Evolutionary conservation across 805 yeast genomes (phyloP).

Genomic region (Lipomyces lipofer): DNA sequence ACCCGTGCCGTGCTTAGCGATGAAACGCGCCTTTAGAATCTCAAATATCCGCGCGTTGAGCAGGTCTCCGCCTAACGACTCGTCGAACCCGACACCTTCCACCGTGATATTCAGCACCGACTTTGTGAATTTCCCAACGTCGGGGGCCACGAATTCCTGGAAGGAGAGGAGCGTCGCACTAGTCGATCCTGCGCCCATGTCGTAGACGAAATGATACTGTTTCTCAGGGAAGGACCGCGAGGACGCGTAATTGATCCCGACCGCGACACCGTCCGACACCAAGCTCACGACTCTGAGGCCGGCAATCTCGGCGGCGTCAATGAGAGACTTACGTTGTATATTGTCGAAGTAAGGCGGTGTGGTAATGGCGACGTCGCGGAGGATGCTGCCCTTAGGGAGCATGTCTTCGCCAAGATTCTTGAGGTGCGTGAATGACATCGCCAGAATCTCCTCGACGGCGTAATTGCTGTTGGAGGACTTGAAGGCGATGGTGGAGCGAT

Average conservation of each 20-base stretch:
- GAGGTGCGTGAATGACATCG: slow-evolving; percentile 75
- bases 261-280: slow-evolving; percentile 90
- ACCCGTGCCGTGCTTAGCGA: slow-evolving; percentile 46
- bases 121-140: slow-evolving; percentile 18
- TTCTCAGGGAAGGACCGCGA: slow-evolving; percentile 51
- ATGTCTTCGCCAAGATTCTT: slow-evolving; percentile 62
- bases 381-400: slow-evolving; percentile 56
- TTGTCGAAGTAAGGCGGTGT: slow-evolving; percentile 72
- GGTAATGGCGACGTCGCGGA: slow-evolving; percentile 70
- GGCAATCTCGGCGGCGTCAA: slow-evolving; percentile 71
- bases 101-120: slow-evolving; percentile 51
- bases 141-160: slow-evolving; percentile 45
- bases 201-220: slow-evolving; percentile 72
- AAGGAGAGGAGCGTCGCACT: slow-evolving; percentile 80
- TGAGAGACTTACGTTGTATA: slow-evolving; percentile 66
- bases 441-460: slow-evolving; percentile 75
- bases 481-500: slow-evolving; percentile 60
- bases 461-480: slow-evolving; percentile 50
- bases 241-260: slow-evolving; percentile 77
- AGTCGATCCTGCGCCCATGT: slow-evolving; percentile 91
- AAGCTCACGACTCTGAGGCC: slow-evolving; percentile 64
- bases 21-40: slow-evolving; percentile 60
- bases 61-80: slow-evolving; percentile 70
- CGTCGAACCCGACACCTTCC: slow-evolving; percentile 70
- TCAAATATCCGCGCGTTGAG: slow-evolving; percentile 68